These are phyloP conservation scores for Penicillium nucicola DNA, from an alignment of 495 filamentous ascomycete species.

Conservation along the genomic window DNA sequence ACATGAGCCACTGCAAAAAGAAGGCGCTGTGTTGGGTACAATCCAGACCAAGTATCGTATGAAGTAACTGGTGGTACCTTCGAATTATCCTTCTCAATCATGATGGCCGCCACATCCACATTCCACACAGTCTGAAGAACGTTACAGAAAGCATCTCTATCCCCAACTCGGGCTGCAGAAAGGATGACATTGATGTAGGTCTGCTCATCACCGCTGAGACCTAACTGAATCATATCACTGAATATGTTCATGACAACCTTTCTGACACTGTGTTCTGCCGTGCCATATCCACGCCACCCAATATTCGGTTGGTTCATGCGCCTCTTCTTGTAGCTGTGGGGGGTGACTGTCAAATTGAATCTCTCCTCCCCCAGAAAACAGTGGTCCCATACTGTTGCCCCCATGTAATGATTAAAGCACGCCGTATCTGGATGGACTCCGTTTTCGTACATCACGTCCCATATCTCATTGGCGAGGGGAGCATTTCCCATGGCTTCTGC, in stretches of 20 bases:
- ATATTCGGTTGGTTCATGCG: constrained; percentile 8
- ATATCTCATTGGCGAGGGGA: constrained; percentile 45
- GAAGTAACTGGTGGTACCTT: constrained; percentile 23
- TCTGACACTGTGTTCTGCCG: constrained; percentile 30
- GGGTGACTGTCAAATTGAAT: constrained; percentile 41
- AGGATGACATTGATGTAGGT: constrained; percentile 57
- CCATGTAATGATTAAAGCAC: constrained; percentile 60
- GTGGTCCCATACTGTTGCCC: constrained; percentile 42
- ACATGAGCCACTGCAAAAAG: constrained; percentile 57
- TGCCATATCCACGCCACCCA: constrained; percentile 34
- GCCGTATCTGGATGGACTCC: constrained; percentile 41
- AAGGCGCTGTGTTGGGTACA: constrained; percentile 52
- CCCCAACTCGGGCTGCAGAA: constrained; percentile 54
- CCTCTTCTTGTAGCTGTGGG: constrained; percentile 29
- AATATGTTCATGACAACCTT: constrained; percentile 38
- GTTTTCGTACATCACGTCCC: constrained; percentile 44
- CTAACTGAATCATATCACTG: constrained; percentile 47
- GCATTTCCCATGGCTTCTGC: constrained; percentile 47
- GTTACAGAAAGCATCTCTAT: constrained; percentile 40
- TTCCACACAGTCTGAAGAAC: constrained; percentile 57
- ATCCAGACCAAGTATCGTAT: constrained; percentile 44
- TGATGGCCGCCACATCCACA: constrained; percentile 48
- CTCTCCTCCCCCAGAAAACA: constrained; percentile 31
- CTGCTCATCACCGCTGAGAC: constrained; percentile 47
- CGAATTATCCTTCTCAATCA: constrained; percentile 19